Evolutionary conservation across 1,139 yeast species (phyloP), one percentile per base, ranked within the genome.

Genomic region (Candida albicans): DNA sequence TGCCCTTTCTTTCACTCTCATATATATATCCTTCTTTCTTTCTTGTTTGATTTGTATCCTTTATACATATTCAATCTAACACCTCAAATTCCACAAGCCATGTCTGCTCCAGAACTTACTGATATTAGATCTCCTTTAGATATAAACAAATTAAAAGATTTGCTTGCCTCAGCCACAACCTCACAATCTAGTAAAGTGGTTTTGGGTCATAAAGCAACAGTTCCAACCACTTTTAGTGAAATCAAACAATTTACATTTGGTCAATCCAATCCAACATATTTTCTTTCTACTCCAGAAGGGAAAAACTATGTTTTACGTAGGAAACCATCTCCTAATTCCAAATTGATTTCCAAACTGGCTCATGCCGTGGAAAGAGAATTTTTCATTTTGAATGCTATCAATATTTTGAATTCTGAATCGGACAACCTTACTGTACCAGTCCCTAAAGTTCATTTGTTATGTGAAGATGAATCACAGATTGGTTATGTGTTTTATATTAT

Each of bases 321-420:
- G 51, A 82, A 82, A 56, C 88, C 88, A 0, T 70, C 76, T n/a
- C 73, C 83, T 2, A 77, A 77, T 51, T 59, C 59, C 38, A 68
- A 77, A 47, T 65, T 82, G 45, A 76, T 81, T 15, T 76, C 83
- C 26, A 75, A 70, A 49, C 74, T 82, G 8, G 87, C 88, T 0
- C 88, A 82, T 58, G 81, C 87, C 6, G 77, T 82, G 30, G 87
- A 82, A 54, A 59, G 87, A 27, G 88, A 82, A 54, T 82, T 77
- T 54, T 70, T 70, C 58, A 73, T 82, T 59, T 61, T 82, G 35
- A 67, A 69, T 41, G 81, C 81, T 2, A 70, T 77, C 33, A 64
- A 68, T 22, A 57, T 56, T 1, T 64, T 69, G 45, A 70, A 72
- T 44, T 46, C 58, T 22, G 45, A 46, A 0, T 48, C 50, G 1